Base-by-base conservation (phyloP, 2,329 filamentous ascomycete genomes). In the Botrytis fragariae region DNA sequence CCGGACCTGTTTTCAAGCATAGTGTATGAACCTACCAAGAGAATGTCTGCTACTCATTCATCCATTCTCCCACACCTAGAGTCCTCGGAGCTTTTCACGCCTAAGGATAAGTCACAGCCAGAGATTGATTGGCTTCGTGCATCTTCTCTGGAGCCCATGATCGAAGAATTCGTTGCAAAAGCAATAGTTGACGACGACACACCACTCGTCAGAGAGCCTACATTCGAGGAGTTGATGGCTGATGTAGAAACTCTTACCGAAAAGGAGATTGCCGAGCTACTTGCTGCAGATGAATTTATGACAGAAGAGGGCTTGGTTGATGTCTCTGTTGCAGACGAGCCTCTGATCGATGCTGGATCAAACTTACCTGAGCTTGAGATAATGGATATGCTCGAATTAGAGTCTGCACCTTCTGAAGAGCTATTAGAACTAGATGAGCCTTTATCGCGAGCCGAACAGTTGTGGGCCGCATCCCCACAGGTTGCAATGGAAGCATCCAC, bases 201-300 rank as follows among this genome's bases (percentile, higher is more conserved):
- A 57, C 18, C n/a, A 32, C 10, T 20, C 1, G 18, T 22, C 44
- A 37, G 18, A 42, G 48, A 57, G 20, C n/a, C 65, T 42, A 44
- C 65, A 10, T 69, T 69, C 9, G 65, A 69, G 18, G 35, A 69
- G 10, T 44, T 69, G 25, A 44, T 69, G 48, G 35, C 65, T 16
- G 65, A 69, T 35, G n/a, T 69, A 22, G 65, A 69, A 32, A 32
- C 5, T 32, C 65, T 69, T 32, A 69, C 48, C 4, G 48, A 69
- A 59, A 37, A 44, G 10, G 45, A 69, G 29, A 69, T 57, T 32
- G n/a, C 65, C n/a, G 48, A 69, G 54, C 35, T 69, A 18, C n/a
- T 69, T 16, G 12, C 20, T 32, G 3, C 25, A 35, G 48, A 44
- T 14, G 48, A 42, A 14, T 59, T 57, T 10, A 42, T 16, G 14